These are phyloP conservation scores for Solanum pimpinellifolium DNA, from an alignment of 257 asterid genomes.

Conservation along the genomic window DNA sequence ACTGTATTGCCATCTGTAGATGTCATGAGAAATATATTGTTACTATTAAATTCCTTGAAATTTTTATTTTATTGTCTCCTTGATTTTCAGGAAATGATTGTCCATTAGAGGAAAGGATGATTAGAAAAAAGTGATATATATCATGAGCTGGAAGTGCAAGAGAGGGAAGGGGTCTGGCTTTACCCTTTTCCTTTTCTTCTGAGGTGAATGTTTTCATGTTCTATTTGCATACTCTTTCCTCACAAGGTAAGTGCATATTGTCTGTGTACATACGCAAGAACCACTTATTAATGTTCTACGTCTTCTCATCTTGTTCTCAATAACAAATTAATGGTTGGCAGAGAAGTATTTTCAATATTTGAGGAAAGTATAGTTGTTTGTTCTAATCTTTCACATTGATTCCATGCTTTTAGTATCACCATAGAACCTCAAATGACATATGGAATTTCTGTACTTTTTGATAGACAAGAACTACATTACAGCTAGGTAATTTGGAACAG, in stretches of 20 bases:
- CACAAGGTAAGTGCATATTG: constrained; percentile 44
- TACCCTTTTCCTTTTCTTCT: neutral
- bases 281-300: constrained; percentile 71
- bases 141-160: no score
- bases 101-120: no score
- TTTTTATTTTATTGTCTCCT: no score
- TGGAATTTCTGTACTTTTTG: constrained; percentile 4
- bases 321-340: constrained; percentile 87
- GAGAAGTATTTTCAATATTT: constrained; percentile 71
- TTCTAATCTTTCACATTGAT: neutral
- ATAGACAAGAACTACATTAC: constrained; percentile 91
- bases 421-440: neutral
- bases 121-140: no score
- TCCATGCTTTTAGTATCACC: neutral
- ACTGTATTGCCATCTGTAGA: no score
- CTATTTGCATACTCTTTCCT: neutral
- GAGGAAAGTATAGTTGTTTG: constrained; percentile 23
- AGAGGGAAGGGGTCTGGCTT: no score
- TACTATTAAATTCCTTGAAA: no score
- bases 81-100: no score
- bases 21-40: no score
- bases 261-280: constrained; percentile 81
- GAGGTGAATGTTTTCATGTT: neutral
- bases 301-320: constrained; percentile 64
- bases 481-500: constrained; percentile 25